phyloP scores from a whole-genome alignment of 257 asterid genomes.

The Lithospermum erythrorhizon region DNA sequence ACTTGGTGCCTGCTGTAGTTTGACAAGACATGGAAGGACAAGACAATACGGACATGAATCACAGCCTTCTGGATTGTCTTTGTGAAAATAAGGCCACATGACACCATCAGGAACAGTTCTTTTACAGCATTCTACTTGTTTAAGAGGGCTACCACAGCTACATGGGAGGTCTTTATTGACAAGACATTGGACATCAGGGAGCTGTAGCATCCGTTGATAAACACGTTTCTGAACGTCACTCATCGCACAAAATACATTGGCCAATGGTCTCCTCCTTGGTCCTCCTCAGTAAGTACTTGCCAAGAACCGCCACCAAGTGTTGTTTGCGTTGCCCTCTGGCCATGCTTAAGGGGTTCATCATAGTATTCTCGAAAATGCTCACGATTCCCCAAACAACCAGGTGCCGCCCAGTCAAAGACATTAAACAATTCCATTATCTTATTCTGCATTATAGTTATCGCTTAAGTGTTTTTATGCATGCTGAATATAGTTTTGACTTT shows the following conservation, averaged over 20 bases:
- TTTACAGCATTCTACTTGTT: slow-evolving; percentile 80
- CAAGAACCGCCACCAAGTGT: slow-evolving; percentile 61
- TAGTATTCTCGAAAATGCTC: slow-evolving; percentile 91
- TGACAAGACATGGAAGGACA: slow-evolving; percentile 88
- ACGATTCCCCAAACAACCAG: too few species aligned
- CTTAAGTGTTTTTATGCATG: slow-evolving; percentile 59
- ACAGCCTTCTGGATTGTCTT: slow-evolving; percentile 82
- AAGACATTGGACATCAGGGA: slow-evolving; percentile 84
- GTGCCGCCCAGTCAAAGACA: slow-evolving; percentile 75
- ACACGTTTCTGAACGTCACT: slow-evolving; percentile 82
- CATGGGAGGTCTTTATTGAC: slow-evolving; percentile 84
- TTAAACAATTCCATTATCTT: slow-evolving; percentile 84
- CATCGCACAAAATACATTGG: slow-evolving; percentile 90
- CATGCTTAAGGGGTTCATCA: slow-evolving; percentile 93
- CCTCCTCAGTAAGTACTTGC: slow-evolving; percentile 76
- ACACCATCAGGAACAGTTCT: slow-evolving; percentile 68
- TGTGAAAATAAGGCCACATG: slow-evolving; percentile 87
- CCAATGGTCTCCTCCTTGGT: slow-evolving; percentile 95
- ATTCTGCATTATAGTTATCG: slow-evolving; percentile 93
- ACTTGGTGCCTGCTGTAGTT: slow-evolving; percentile 76
- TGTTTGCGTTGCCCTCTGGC: slow-evolving; percentile 85
- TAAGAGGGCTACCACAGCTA: slow-evolving; percentile 91
- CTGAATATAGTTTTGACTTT: slow-evolving; percentile 70
- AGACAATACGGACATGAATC: slow-evolving; percentile 94
- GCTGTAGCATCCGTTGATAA: slow-evolving; percentile 62